These are phyloP conservation scores for Colletotrichum theobromicola DNA, from an alignment of 2,329 filamentous ascomycete genomes.

Conservation along the genomic window DNA sequence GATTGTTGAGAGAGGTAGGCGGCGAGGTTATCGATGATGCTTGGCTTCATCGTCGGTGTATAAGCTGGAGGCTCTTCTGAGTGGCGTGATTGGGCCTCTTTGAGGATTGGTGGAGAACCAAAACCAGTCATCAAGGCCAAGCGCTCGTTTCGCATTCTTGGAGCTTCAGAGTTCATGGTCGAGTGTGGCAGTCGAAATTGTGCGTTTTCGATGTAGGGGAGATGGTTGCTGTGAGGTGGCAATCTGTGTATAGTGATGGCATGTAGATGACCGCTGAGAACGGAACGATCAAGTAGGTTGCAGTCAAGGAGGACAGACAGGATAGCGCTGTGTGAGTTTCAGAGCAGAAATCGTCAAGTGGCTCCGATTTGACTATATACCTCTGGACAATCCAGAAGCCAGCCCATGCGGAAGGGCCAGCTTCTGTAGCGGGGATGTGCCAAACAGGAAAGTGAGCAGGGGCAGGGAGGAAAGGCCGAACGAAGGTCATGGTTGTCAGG, in stretches of 20 bases:
- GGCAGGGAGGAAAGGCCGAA: background rate
- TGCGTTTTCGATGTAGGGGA: background rate
- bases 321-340: background rate
- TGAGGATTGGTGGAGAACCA: background rate
- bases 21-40: conserved; percentile 70
- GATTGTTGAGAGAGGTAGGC: background rate
- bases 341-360: background rate
- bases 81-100: background rate
- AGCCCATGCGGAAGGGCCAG: background rate
- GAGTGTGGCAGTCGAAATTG: background rate
- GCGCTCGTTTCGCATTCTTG: background rate
- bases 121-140: background rate
- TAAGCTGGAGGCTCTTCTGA: conserved; percentile 22
- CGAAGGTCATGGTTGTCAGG: background rate
- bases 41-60: conserved; percentile 42
- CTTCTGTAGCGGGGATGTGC: background rate
- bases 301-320: background rate
- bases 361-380: background rate
- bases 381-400: background rate
- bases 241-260: background rate
- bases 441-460: background rate
- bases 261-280: background rate
- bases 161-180: background rate
- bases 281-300: background rate
- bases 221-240: background rate